These are phyloP conservation scores for Naegleria lovaniensis DNA, from an alignment of 208 protist species.

Conservation along the genomic window DNA sequence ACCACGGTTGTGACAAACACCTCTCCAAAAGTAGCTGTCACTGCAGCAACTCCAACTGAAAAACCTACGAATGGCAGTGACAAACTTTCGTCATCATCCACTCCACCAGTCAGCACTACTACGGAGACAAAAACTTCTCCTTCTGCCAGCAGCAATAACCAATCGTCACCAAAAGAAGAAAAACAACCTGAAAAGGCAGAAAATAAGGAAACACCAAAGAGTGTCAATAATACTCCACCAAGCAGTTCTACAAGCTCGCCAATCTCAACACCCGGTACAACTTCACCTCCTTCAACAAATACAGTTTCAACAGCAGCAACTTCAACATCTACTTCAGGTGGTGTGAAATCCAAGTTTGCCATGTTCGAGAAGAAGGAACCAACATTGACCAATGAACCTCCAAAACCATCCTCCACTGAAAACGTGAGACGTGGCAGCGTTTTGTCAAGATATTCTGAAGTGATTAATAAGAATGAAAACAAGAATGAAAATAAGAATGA, in stretches of 20 bases:
- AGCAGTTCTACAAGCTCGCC: not conserved
- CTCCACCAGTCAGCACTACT: not conserved
- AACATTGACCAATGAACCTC: not conserved
- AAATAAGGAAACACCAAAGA: not conserved
- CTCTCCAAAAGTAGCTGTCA: not conserved
- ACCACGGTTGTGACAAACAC: not conserved
- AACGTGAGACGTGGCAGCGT: no score
- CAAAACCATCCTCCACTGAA: not conserved
- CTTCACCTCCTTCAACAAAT: not conserved
- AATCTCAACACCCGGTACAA: not conserved
- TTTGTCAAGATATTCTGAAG: no score
- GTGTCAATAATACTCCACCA: not conserved
- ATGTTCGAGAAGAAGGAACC: not conserved
- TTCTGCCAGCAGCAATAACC: not conserved
- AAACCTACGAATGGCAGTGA: not conserved
- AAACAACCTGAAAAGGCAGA: not conserved
- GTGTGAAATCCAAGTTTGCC: not conserved
- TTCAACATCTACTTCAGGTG: not conserved
- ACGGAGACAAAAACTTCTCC: not conserved
- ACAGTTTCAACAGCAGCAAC: no score
- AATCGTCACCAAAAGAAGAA: not conserved
- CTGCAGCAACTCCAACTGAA: not conserved
- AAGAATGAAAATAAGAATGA: no score
- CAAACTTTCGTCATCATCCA: not conserved
- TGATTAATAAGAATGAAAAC: no score